phyloP scores from a whole-genome alignment of 1,284 basidiomycete genomes.

The Malassezia globosa region DNA sequence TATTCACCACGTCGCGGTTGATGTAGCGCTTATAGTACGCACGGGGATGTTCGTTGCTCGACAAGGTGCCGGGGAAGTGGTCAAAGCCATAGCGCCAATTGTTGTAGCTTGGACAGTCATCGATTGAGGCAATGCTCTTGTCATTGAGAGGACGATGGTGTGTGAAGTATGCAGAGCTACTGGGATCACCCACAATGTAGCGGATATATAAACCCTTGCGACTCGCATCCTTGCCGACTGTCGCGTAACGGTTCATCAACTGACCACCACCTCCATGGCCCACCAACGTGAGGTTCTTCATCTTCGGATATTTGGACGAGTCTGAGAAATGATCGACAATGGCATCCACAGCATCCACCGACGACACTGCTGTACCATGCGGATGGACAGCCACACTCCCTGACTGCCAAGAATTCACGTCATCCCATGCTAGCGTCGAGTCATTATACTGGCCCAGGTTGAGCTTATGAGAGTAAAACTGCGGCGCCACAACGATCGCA shows the following conservation, averaged over 20 bases:
- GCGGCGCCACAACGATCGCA: slow-evolving; percentile 34
- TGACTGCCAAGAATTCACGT: slow-evolving; percentile 41
- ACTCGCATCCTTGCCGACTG: slow-evolving; percentile 27
- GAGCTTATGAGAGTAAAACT: slow-evolving; percentile 31
- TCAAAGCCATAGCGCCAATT: slow-evolving; percentile 43
- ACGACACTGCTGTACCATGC: slow-evolving; percentile 20
- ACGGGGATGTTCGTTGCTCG: slow-evolving; percentile 22
- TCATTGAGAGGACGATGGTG: slow-evolving; percentile 29
- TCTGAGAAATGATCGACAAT: slow-evolving; percentile 32
- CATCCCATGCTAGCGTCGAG: slow-evolving; percentile 34
- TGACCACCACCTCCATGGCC: slow-evolving; percentile 46
- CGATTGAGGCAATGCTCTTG: slow-evolving; percentile 21
- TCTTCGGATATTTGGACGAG: slow-evolving; percentile 21
- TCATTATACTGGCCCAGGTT: slow-evolving; percentile 33
- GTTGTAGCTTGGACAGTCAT: slow-evolving; percentile 31
- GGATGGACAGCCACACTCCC: slow-evolving; percentile 39
- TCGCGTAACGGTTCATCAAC: slow-evolving; percentile 36
- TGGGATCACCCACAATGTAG: slow-evolving; percentile 40
- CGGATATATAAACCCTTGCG: slow-evolving; percentile 22
- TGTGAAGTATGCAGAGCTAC: slow-evolving; percentile 35
- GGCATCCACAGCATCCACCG: slow-evolving; percentile 38
- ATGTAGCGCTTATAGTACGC: slow-evolving; percentile 35
- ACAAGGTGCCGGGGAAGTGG: slow-evolving; percentile 25
- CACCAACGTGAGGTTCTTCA: slow-evolving; percentile 38
- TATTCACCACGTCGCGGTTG: slow-evolving; percentile 34